Evolutionary conservation across 2,329 filamentous ascomycete genomes (phyloP).

Genomic region (Xylaria sp.): DNA sequence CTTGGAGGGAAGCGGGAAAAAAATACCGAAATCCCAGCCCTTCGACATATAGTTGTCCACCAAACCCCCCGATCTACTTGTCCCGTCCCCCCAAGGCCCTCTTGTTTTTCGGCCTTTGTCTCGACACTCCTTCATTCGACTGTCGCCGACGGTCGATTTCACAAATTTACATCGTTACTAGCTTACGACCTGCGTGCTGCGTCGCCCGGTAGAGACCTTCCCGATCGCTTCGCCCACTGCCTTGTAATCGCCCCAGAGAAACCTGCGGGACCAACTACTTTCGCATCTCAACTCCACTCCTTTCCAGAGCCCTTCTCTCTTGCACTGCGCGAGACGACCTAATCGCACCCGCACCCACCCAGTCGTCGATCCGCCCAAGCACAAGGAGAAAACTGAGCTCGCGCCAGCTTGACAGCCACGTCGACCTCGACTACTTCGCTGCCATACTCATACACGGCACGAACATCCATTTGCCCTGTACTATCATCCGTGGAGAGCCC

Average conservation of each 20-base stretch:
- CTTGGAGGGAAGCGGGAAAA: constrained; percentile 33
- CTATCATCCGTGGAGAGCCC: constrained; percentile 46
- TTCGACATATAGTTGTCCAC: constrained; percentile 22
- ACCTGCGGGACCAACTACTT: constrained; percentile 46
- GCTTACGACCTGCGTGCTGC: constrained; percentile 33
- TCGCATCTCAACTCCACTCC: constrained; percentile 42
- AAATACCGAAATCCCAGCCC: constrained; percentile 36
- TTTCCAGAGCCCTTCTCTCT: constrained; percentile 33
- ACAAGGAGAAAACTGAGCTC: constrained; percentile 36
- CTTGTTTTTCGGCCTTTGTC: constrained; percentile 21
- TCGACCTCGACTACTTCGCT: constrained; percentile 38
- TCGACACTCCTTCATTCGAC: constrained; percentile 40
- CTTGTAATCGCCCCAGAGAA: constrained; percentile 47
- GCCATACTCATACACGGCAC: constrained; percentile 30
- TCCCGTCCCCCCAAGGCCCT: constrained; percentile 33
- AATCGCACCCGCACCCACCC: constrained; percentile 40
- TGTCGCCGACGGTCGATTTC: constrained; percentile 27
- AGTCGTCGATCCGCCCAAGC: constrained; percentile 39
- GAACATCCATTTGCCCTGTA: constrained; percentile 42
- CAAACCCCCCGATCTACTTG: constrained; percentile 20
- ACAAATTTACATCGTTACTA: constrained; percentile 32
- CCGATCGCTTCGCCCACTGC: constrained; percentile 42
- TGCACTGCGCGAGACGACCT: constrained; percentile 43
- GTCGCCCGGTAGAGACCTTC: constrained; percentile 34
- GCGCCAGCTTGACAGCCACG: constrained; percentile 42